phyloP scores from a whole-genome alignment of 441 rosid genomes.

The Macaranga tanarius region DNA sequence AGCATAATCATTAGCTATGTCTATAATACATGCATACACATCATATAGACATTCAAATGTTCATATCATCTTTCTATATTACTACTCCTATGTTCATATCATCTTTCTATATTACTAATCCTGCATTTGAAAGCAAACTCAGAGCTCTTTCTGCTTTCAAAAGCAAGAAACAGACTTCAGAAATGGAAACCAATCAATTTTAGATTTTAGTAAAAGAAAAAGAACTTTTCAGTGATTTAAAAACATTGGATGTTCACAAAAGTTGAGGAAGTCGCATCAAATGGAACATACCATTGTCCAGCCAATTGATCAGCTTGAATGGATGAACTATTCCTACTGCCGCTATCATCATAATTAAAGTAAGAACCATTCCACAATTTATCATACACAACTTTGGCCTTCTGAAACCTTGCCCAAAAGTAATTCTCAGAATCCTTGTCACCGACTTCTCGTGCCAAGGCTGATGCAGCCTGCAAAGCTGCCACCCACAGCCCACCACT shows the following conservation, averaged over 20 bases:
- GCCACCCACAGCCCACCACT: constrained; percentile 94
- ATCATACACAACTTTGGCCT: constrained; percentile 68
- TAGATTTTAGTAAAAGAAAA: constrained; percentile 2
- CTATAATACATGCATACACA: too few relatives aligned
- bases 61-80: background rate
- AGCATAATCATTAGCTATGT: background rate
- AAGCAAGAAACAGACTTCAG: background rate
- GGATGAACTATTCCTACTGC: constrained; percentile 61
- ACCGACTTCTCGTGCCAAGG: constrained; percentile 73
- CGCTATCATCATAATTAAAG: constrained; percentile 74
- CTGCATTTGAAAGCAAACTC: constrained; percentile 1
- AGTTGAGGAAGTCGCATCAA: background rate
- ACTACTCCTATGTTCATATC: background rate
- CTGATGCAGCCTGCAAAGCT: constrained; percentile 94
- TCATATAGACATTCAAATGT: background rate
- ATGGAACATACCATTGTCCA: constrained; percentile 69
- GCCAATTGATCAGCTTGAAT: constrained; percentile 97
- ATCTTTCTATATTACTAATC: background rate
- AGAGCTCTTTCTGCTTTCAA: constrained; percentile 3
- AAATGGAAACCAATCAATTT: background rate
- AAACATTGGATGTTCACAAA: background rate
- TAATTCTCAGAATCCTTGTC: constrained; percentile 66
- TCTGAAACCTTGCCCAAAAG: constrained; percentile 78
- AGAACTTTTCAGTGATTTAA: background rate
- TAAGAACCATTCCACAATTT: constrained; percentile 92